These are phyloP conservation scores for Hypomyces perniciosus DNA, from an alignment of 2,329 filamentous ascomycete genomes.

Conservation along the genomic window DNA sequence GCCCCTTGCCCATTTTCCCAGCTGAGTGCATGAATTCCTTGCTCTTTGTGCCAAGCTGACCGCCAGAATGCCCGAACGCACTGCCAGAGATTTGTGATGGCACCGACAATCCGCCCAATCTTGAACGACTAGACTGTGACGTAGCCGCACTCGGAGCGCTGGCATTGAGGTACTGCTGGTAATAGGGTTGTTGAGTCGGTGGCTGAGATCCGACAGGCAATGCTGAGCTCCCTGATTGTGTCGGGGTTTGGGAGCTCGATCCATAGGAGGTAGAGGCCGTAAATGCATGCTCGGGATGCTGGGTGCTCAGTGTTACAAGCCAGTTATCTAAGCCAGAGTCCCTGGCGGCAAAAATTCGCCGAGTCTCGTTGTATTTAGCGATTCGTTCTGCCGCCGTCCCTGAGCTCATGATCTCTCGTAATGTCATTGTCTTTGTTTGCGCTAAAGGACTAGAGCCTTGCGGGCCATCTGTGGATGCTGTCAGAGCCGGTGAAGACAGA, in stretches of 20 bases:
- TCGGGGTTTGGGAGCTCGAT: slow-evolving; percentile 13
- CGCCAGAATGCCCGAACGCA: slow-evolving; percentile 48
- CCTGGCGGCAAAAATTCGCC: slow-evolving; percentile 62
- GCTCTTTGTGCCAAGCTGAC: slow-evolving; percentile 71
- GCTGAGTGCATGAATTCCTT: slow-evolving; percentile 86
- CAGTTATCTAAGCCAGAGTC: slow-evolving; percentile 67
- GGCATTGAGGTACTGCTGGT: slow-evolving; percentile 51
- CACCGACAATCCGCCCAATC: slow-evolving; percentile 29
- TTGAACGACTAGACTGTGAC: slow-evolving; percentile 30
- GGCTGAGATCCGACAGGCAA: slow-evolving; percentile 20
- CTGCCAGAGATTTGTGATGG: slow-evolving; percentile 36
- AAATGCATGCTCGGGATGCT: slow-evolving; percentile 42
- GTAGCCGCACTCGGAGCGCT: slow-evolving; percentile 23
- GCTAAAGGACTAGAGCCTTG: slow-evolving; percentile 4
- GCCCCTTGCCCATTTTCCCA: slow-evolving; percentile 81
- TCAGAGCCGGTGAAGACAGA: slow-evolving; percentile 16
- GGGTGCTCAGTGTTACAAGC: slow-evolving; percentile 40
- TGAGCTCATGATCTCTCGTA: slow-evolving; percentile 72
- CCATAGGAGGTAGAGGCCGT: slow-evolving; percentile 29
- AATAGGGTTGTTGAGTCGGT: slow-evolving; percentile 42
- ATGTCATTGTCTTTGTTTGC: slow-evolving; percentile 43
- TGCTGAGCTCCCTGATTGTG: slow-evolving; percentile 15
- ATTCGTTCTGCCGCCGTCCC: slow-evolving; percentile 63
- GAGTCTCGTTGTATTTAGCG: slow-evolving; percentile 64
- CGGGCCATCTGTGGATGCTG: slow-evolving; percentile 8